Percentiles rank a stretch among this genome's conserved stretches.
Conservation (phyloP, 345 rosid genomes). For the Ceriops zippeliana region DNA sequence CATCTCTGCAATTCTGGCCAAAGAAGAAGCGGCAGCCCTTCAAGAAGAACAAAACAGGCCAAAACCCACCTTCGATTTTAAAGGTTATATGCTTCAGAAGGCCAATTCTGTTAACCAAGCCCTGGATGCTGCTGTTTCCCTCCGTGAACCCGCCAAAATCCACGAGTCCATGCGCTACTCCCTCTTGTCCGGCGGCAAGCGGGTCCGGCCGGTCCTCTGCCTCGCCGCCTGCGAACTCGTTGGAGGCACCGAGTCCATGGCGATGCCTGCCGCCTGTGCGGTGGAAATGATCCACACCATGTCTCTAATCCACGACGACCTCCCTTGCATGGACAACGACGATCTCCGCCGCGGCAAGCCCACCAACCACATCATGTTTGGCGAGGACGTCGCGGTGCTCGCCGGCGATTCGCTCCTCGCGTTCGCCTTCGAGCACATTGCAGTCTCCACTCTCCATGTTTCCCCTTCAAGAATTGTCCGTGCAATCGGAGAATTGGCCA, state of each 20-base stretch:
- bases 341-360: constrained; percentile 95
- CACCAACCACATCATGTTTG: constrained; percentile 78
- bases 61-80: constrained; percentile 62
- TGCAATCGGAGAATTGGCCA: constrained; percentile 71
- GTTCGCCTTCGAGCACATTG: constrained; percentile 74
- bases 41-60: constrained; percentile 28
- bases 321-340: constrained; percentile 96
- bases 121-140: constrained; percentile 53
- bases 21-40: constrained; percentile 25
- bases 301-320: constrained; percentile 92
- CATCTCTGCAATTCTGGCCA: constrained; percentile 49
- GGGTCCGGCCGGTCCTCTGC: constrained; percentile 79
- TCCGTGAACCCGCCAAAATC: constrained; percentile 67
- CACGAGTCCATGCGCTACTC: constrained; percentile 96
- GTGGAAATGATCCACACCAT: constrained; percentile 94
- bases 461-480: constrained; percentile 45
- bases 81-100: constrained; percentile 60
- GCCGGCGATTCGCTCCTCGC: constrained; percentile 89
- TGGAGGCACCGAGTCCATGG: constrained; percentile 56
- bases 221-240: constrained; percentile 87
- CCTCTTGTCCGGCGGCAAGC: constrained; percentile 81
- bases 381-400: constrained; percentile 77
- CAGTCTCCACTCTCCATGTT: constrained; percentile 46
- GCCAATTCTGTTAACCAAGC: constrained; percentile 65
- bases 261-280: constrained; percentile 89